Percentiles rank a stretch among this genome's conserved stretches.
phyloP scores from a whole-genome alignment of 2,329 filamentous ascomycete genomes.

The Colletotrichum lupini region DNA sequence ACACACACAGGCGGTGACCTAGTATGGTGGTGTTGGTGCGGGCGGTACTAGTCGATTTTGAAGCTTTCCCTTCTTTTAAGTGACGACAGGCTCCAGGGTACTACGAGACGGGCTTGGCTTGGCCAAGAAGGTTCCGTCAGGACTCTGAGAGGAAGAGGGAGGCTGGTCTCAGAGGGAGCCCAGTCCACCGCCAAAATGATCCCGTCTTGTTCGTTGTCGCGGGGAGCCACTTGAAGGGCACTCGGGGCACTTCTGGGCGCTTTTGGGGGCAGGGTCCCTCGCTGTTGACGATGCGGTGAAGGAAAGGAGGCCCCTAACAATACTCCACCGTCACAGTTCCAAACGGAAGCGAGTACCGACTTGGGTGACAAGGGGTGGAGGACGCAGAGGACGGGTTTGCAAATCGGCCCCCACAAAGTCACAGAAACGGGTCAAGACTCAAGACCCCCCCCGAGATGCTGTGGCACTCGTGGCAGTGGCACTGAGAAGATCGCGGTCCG shows the following conservation, averaged over 20 bases:
- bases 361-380: conserved; percentile 27
- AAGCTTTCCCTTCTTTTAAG: conserved; percentile 24
- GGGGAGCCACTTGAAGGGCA: conserved; percentile 15
- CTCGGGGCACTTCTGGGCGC: conserved; percentile 23
- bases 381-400: conserved; percentile 16
- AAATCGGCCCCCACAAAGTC: conserved; percentile 18
- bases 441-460: neutral
- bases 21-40: conserved; percentile 15
- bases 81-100: conserved; percentile 23
- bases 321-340: conserved; percentile 25
- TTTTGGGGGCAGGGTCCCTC: conserved; percentile 13
- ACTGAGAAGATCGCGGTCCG: neutral
- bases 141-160: neutral
- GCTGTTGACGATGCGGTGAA: conserved; percentile 33
- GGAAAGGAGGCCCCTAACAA: conserved; percentile 30
- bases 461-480: neutral
- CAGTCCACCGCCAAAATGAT: conserved; percentile 22
- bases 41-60: conserved; percentile 20
- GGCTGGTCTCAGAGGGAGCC: conserved; percentile 32
- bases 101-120: neutral
- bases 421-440: neutral
- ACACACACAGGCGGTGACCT: conserved; percentile 31
- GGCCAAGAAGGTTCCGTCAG: neutral
- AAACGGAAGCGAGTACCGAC: conserved; percentile 29
- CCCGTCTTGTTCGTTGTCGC: conserved; percentile 8